These are phyloP conservation scores for Ophiobolus disseminans DNA, from an alignment of 2,329 filamentous ascomycete species.

Conservation along the genomic window DNA sequence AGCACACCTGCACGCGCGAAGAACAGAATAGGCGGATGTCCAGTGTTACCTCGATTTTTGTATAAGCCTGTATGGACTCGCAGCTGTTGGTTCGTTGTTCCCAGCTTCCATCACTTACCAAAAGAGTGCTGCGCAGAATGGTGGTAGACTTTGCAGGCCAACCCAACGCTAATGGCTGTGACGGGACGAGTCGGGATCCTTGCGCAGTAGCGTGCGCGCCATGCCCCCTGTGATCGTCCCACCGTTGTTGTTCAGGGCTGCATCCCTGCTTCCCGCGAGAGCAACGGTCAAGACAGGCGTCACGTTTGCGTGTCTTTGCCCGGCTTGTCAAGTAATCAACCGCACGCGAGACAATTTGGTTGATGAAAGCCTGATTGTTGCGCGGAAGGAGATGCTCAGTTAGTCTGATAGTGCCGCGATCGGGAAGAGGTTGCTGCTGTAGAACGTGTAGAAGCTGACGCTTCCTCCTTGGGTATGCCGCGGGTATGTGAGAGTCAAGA, in stretches of 20 bases:
- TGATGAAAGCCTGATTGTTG: background rate
- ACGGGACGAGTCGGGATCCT: slow-evolving; percentile 44
- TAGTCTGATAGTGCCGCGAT: slow-evolving; percentile 3
- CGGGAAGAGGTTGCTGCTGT: slow-evolving; percentile 22
- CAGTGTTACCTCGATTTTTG: too few species aligned
- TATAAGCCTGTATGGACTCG: too few species aligned
- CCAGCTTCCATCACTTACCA: too few species aligned
- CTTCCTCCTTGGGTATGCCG: background rate
- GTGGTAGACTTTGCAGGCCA: too few species aligned
- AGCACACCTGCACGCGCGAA: too few species aligned
- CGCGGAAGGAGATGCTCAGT: background rate
- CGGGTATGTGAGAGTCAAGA: slow-evolving; percentile 12
- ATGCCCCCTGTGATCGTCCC: slow-evolving; percentile 41
- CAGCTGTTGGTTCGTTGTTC: too few species aligned
- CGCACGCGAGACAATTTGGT: slow-evolving; percentile 9
- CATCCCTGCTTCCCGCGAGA: slow-evolving; percentile 42
- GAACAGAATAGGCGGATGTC: too few species aligned
- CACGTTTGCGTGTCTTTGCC: slow-evolving; percentile 5
- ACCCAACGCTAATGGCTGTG: slow-evolving; percentile 21
- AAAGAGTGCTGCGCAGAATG: too few species aligned
- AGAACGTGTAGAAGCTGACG: slow-evolving; percentile 19
- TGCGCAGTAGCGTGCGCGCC: slow-evolving; percentile 37
- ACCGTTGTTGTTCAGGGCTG: slow-evolving; percentile 32
- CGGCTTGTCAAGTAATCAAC: slow-evolving; percentile 4
- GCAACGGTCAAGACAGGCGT: slow-evolving; percentile 24